Base-by-base conservation (phyloP, 441 rosid species). In the Populus hybrid region DNA sequence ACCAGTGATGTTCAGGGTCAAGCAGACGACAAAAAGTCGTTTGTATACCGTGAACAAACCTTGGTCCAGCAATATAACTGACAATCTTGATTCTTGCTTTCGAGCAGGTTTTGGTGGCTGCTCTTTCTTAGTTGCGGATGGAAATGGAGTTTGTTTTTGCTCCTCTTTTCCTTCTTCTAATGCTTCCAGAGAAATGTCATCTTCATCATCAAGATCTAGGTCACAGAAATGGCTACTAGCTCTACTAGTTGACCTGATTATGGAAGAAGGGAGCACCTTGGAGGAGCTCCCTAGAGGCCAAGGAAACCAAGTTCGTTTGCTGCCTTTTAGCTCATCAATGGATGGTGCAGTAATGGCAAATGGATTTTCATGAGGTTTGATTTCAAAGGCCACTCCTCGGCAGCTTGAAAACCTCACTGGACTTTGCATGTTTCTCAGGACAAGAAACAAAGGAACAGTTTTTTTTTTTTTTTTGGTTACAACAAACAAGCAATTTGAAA, bases 11-110 rank as follows among this genome's bases (percentile, higher is more conserved):
- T 91, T 94, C 32, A 90, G 74, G 24, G 84, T 72, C 40, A 91
- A 78, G 21, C 83, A 83, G 30, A 84, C 50, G 1, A 81, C 73
- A 53, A 92, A 94, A 46, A 91, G 93, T 57, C 87, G 86, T 72
- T 92, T 91, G 88, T 92, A 90, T 10, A 89, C 93, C 0, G 94
- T 92, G 84, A 92, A 88, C 40, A 90, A n/a, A 3, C 95, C 94
- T 86, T 91, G 94, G 73, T 91, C 95, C 5, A 92, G 89, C 79
- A 92, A 81, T 64, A 92, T 91, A 42, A 92, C 79, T 0, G 89
- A 86, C 72, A 92, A 77, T 61, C 95, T 86, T 53, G 97, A 85
- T 24, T 84, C 73, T 21, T 78, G 84, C 76, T 86, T 87, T 65
- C 72, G 81, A 26, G 82, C 70, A 59, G 75, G 71, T 24, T 83